A percentile compares a stretch with the other conserved stretches of the same genome.
phyloP scores from a whole-genome alignment of 1,139 yeast genomes.

The Meyerozyma carpophila region DNA sequence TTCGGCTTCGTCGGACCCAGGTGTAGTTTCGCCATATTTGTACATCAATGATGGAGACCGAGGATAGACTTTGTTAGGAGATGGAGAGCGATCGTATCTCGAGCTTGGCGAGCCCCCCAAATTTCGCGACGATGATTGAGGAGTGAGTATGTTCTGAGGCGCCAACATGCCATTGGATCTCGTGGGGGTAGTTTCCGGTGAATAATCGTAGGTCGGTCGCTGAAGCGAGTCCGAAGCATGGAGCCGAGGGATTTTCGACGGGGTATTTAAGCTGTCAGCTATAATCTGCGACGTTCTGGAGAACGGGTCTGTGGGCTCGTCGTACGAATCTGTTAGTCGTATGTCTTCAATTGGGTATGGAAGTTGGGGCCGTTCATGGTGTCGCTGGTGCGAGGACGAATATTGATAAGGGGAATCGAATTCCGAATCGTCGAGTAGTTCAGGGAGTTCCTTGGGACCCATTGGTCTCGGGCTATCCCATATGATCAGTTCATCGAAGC shows the following conservation, averaged over 20 bases:
- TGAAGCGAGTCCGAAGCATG: neutral
- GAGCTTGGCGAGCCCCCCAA: neutral
- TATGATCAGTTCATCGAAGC: neutral
- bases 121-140: neutral
- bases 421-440: neutral
- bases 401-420: neutral
- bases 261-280: slow-evolving; percentile 9
- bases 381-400: neutral
- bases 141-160: neutral
- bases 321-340: neutral
- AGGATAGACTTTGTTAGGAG: slow-evolving; percentile 21
- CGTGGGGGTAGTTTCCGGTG: neutral
- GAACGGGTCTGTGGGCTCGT: neutral
- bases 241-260: slow-evolving; percentile 14
- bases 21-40: slow-evolving; percentile 2
- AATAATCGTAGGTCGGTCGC: neutral
- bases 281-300: neutral
- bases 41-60: slow-evolving; percentile 14
- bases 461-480: slow-evolving; percentile 33
- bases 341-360: neutral
- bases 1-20: neutral
- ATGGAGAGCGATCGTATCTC: slow-evolving; percentile 24
- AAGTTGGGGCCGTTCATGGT: neutral
- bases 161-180: no score
- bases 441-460: slow-evolving; percentile 38